Evolutionary conservation across 768 basidiomycete genomes (phyloP).

Genomic region (Kwoniella sp.): DNA sequence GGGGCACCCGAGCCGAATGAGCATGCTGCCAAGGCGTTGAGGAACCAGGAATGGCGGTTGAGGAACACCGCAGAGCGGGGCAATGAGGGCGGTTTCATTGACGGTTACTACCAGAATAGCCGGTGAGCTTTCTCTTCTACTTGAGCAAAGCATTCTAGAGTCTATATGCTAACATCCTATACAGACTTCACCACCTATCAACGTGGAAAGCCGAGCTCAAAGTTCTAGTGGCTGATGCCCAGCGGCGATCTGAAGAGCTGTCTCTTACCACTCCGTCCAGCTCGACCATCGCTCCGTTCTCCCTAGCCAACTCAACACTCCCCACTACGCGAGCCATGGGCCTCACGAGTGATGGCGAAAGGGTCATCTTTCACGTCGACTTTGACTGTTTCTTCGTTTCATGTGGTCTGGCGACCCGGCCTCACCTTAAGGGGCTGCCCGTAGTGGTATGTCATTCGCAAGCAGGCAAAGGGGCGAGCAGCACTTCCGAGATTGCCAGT

Average conservation of each 20-base stretch:
- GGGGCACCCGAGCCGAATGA: constrained; percentile 66
- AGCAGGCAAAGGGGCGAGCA: constrained; percentile 69
- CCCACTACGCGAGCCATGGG: constrained; percentile 16
- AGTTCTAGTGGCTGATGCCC: constrained; percentile 71
- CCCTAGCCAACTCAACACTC: constrained; percentile 37
- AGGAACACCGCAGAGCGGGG: constrained; percentile 70
- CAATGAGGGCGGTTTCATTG: constrained; percentile 73
- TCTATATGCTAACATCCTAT: too few relatives aligned
- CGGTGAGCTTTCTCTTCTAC: constrained; percentile 43
- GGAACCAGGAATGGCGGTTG: constrained; percentile 75
- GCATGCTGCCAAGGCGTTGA: constrained; percentile 72
- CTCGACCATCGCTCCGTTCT: constrained; percentile 19
- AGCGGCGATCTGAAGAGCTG: constrained; percentile 55
- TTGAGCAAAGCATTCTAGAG: too few relatives aligned
- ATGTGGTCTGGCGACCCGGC: constrained; percentile 74
- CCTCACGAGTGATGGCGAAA: constrained; percentile 49
- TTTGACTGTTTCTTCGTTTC: constrained; percentile 98
- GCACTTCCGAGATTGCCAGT: constrained; percentile 84
- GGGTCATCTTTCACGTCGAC: constrained; percentile 55
- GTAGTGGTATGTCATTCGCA: constrained; percentile 95
- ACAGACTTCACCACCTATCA: constrained; percentile 81
- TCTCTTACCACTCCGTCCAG: constrained; percentile 27
- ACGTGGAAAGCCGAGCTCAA: constrained; percentile 89
- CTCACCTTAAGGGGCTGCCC: constrained; percentile 78
- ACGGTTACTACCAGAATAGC: constrained; percentile 66